phyloP scores from a whole-genome alignment of 768 basidiomycete genomes.

The Phaeolepiota aurea region DNA sequence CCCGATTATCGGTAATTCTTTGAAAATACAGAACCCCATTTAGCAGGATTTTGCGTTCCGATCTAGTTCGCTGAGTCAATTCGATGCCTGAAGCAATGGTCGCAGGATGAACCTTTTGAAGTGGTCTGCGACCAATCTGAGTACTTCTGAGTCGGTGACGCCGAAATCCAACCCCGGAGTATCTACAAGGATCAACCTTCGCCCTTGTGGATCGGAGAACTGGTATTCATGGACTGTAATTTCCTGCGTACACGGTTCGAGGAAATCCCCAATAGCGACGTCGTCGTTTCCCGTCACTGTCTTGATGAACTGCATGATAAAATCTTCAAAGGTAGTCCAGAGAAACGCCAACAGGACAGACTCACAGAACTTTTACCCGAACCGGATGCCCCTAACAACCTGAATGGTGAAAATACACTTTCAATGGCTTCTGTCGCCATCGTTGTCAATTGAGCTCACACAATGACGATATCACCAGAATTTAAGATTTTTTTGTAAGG shows the following conservation, averaged over 20 bases:
- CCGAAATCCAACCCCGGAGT: constrained; percentile 5
- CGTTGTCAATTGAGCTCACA: too few species aligned
- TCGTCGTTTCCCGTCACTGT: neutral
- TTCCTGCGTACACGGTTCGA: neutral
- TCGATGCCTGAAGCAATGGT: too few species aligned
- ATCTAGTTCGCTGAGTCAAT: too few species aligned
- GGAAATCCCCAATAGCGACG: neutral
- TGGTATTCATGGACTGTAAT: neutral
- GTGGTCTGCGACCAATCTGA: neutral
- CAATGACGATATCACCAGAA: too few species aligned
- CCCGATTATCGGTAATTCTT: neutral
- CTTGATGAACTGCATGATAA: constrained; percentile 3
- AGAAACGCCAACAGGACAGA: too few species aligned
- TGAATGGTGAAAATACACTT: neutral
- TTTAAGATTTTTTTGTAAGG: too few species aligned
- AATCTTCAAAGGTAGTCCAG: neutral
- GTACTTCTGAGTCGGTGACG: neutral
- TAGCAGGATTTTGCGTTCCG: neutral
- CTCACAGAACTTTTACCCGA: constrained; percentile 8
- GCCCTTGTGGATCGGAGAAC: neutral
- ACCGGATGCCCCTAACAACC: constrained; percentile 7
- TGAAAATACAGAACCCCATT: constrained; percentile 3
- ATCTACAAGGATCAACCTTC: constrained; percentile 5
- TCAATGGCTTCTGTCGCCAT: too few species aligned
- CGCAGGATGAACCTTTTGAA: too few species aligned